These are phyloP conservation scores for Ambrosiella cleistominuta DNA, from an alignment of 2,329 filamentous ascomycete species.

Conservation along the genomic window DNA sequence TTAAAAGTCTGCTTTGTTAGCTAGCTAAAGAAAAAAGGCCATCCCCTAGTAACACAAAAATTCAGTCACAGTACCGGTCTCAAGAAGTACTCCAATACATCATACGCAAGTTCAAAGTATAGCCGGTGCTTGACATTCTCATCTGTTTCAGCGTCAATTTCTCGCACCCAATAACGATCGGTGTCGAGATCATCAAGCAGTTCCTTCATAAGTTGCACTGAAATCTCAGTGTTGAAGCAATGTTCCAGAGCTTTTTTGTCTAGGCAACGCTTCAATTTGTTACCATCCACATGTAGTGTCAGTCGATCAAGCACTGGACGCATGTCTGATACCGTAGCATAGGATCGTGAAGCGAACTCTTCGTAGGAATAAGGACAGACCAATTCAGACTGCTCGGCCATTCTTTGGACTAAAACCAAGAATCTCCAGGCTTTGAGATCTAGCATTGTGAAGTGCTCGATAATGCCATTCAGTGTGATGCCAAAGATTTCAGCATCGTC, in stretches of 20 bases:
- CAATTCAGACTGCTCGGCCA: conserved; percentile 28
- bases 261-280: conserved; percentile 40
- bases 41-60: neutral
- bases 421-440: conserved; percentile 44
- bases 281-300: conserved; percentile 48
- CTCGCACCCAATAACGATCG: conserved; percentile 23
- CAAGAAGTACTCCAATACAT: conserved; percentile 36
- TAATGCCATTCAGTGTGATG: conserved; percentile 48
- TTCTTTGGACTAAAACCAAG: conserved; percentile 54
- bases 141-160: conserved; percentile 17
- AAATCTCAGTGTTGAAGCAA: conserved; percentile 21
- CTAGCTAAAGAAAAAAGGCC: neutral
- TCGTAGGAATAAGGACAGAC: conserved; percentile 7
- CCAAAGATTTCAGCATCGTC: conserved; percentile 42
- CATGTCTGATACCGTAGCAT: neutral
- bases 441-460: conserved; percentile 54
- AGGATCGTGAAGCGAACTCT: neutral
- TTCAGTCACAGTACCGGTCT: conserved; percentile 28
- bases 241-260: conserved; percentile 28
- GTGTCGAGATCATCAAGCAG: conserved; percentile 33
- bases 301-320: conserved; percentile 19
- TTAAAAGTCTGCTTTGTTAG: neutral
- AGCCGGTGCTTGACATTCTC: conserved; percentile 15
- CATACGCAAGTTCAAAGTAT: conserved; percentile 34
- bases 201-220: conserved; percentile 26